Evolutionary conservation across 73 alveolate species (phyloP), one percentile per base, ranked within the genome.

Genomic region (Tetrahymena borealis): DNA sequence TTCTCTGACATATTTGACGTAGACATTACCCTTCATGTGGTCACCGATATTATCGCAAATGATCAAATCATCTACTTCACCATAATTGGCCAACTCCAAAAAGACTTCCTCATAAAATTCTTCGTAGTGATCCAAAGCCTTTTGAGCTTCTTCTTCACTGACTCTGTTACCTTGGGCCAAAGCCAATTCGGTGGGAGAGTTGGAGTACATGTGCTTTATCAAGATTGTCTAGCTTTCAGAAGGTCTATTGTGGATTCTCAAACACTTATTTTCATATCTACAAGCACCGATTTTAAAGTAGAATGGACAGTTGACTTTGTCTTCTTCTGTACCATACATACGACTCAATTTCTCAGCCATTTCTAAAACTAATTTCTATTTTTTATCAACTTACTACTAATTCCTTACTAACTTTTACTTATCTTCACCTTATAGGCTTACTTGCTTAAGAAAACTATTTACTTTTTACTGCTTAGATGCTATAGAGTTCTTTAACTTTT

Each of bases 271-370:
- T 78, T 99, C 99, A 93, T 99, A 99, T 91, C 99, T 90, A 96
- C 99, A 99, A 18, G 99, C 99, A 15, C 99, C 99, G 90, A 99
- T 99, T 96, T 99, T 99, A 94, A 97, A 97, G 97, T 99, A 99
- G 97, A 99, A 99, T 90, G 99, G 99, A 94, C 99, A 99, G 96
- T 99, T 99, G 90, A 94, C 96, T 95, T 98, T 97, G 96, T 98
- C 99, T 97, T 98, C 99, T 94, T 99, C 99, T 90, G 99, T 98
- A 92, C 99, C 99, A 95, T 97, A 98, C 39, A 98, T 98, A 94
- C 98, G 95, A 32, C 98, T 99, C 35, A 98, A 97, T 39, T 99
- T 95, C 94, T 97, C 99, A 40, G 99, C 99, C 99, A 98, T 98
- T 91, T 94, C 33, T 91, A 90, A 94, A 78, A 79, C 78, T 79